Conservation (phyloP, 148 eudicot genomes). For the Chenopodium album region DNA sequence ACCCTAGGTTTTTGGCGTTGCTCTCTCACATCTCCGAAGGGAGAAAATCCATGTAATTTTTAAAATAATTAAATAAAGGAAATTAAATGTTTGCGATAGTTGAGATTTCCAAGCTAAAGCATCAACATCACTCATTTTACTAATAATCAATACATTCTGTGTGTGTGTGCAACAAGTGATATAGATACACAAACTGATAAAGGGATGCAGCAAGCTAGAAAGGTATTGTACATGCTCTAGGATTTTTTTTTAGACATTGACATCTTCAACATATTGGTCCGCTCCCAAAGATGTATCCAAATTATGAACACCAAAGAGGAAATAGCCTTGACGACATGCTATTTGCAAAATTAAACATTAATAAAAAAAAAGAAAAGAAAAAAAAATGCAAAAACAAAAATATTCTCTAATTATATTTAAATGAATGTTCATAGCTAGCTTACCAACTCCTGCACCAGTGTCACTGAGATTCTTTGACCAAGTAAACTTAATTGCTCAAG, state of each 20-base stretch:
- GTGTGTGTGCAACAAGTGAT: too few species aligned
- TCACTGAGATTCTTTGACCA: constrained; percentile 77
- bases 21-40: not conserved
- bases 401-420: not conserved
- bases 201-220: too few species aligned
- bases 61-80: too few species aligned
- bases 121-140: too few species aligned
- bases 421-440: constrained; percentile 8
- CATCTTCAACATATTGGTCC: not conserved
- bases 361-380: not conserved
- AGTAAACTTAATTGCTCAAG: constrained; percentile 92
- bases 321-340: not conserved
- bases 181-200: too few species aligned
- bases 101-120: too few species aligned
- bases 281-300: not conserved
- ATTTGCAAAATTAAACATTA: not conserved
- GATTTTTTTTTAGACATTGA: too few species aligned
- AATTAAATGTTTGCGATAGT: too few species aligned
- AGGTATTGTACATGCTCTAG: too few species aligned
- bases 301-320: not conserved
- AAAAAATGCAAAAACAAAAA: not conserved
- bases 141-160: too few species aligned
- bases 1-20: not conserved
- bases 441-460: constrained; percentile 92
- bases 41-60: not conserved